phyloP scores from a whole-genome alignment of 495 filamentous ascomycete genomes.

The Astrocystis sublimbata region DNA sequence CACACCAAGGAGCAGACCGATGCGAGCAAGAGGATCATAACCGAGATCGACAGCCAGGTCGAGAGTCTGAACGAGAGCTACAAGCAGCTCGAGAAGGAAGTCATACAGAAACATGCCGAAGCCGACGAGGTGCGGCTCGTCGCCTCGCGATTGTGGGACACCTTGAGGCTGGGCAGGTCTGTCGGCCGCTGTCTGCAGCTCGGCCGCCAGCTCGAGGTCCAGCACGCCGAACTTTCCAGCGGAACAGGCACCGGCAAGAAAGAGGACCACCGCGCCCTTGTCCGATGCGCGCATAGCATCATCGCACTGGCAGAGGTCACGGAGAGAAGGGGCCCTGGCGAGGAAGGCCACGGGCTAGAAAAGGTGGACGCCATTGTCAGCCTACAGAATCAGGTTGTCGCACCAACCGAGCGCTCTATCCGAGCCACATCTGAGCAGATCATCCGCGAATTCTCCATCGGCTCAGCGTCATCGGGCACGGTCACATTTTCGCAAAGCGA shows the following conservation, averaged over 20 bases:
- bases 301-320: constrained; percentile 73
- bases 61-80: constrained; percentile 78
- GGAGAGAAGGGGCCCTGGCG: constrained; percentile 57
- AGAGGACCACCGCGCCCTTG: constrained; percentile 75
- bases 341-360: constrained; percentile 76
- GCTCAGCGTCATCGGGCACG: constrained; percentile 53
- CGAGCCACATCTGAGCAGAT: constrained; percentile 73
- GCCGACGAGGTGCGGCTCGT: constrained; percentile 76
- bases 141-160: constrained; percentile 71
- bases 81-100: constrained; percentile 77
- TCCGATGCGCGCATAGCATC: constrained; percentile 75
- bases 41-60: constrained; percentile 74
- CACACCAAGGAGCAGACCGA: constrained; percentile 72
- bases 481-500: constrained; percentile 78
- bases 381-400: constrained; percentile 65
- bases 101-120: constrained; percentile 75
- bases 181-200: constrained; percentile 75
- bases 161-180: constrained; percentile 73
- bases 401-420: constrained; percentile 69
- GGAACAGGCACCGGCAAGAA: constrained; percentile 41
- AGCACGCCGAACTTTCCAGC: constrained; percentile 58
- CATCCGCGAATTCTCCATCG: constrained; percentile 80
- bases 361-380: constrained; percentile 67
- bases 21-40: constrained; percentile 67
- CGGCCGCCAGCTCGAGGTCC: constrained; percentile 82